phyloP scores from a whole-genome alignment of 1,284 basidiomycete species.

The Mrakiaceae sp. region DNA sequence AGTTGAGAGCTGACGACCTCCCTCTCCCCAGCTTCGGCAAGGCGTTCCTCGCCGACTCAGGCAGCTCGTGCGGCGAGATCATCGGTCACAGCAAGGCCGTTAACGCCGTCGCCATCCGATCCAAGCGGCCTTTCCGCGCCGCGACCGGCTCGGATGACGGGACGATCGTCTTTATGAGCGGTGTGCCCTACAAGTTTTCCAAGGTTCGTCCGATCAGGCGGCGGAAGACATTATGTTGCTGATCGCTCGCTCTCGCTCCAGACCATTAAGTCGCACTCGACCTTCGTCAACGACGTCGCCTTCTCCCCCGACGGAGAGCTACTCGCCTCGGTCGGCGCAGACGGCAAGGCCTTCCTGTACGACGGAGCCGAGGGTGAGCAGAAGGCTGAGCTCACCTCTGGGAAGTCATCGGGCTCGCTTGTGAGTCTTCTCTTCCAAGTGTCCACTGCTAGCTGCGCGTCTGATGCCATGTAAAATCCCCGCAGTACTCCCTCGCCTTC shows the following conservation, averaged over 20 bases:
- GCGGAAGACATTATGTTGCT: background rate
- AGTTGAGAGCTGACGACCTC: background rate
- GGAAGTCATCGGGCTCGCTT: background rate
- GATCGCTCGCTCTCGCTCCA: constrained; percentile 24
- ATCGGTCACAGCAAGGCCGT: constrained; percentile 84
- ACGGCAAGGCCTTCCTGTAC: constrained; percentile 79
- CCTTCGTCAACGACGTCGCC: constrained; percentile 86
- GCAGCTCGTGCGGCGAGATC: constrained; percentile 86
- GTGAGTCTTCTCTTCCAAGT: background rate
- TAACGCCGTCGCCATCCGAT: constrained; percentile 82
- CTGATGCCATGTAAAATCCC: background rate
- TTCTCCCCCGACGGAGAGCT: constrained; percentile 69
- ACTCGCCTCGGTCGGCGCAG: constrained; percentile 85
- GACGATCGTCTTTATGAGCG: constrained; percentile 61
- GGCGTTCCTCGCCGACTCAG: constrained; percentile 78
- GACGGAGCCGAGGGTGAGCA: constrained; percentile 83
- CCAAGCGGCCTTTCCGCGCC: constrained; percentile 82
- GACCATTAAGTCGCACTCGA: constrained; percentile 80
- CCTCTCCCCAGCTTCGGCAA: constrained; percentile 55
- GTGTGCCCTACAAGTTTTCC: constrained; percentile 78
- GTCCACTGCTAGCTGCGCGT: background rate
- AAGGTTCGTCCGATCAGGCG: constrained; percentile 43
- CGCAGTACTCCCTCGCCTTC: constrained; percentile 13
- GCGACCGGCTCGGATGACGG: constrained; percentile 77
- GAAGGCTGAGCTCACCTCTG: constrained; percentile 47